phyloP scores from a whole-genome alignment of 495 filamentous ascomycete species.

The Annulohypoxylon stygium region DNA sequence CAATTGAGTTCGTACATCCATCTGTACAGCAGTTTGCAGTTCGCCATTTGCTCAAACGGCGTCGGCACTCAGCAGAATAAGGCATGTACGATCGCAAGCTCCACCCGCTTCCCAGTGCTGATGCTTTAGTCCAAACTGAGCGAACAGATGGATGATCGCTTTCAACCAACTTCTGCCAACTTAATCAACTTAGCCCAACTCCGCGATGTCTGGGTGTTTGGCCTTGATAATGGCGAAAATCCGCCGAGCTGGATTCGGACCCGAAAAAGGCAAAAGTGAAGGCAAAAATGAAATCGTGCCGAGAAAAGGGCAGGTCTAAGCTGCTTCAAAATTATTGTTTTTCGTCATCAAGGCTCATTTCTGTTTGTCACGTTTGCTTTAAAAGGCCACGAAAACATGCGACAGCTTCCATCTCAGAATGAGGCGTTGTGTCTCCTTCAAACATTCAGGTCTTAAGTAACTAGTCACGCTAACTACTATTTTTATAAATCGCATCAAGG shows the following conservation, averaged over 20 bases:
- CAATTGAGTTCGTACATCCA: neutral
- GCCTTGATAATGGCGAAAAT: slow-evolving; percentile 1
- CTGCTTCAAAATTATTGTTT: slow-evolving; percentile 39
- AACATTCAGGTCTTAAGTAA: slow-evolving; percentile 4
- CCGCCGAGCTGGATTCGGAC: slow-evolving; percentile 2
- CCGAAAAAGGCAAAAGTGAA: slow-evolving; percentile 13
- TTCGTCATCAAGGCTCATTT: neutral
- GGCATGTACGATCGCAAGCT: slow-evolving; percentile 14
- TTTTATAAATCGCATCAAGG: slow-evolving; percentile 9
- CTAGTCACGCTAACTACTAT: slow-evolving; percentile 26
- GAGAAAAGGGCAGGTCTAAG: slow-evolving; percentile 4
- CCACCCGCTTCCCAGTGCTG: neutral
- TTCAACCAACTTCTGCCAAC: neutral
- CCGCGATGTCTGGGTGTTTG: slow-evolving; percentile 6
- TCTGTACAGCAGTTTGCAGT: neutral
- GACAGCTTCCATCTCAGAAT: slow-evolving; percentile 16
- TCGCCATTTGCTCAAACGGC: neutral
- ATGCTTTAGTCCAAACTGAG: neutral
- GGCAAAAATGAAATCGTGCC: slow-evolving; percentile 13
- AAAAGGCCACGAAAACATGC: slow-evolving; percentile 26
- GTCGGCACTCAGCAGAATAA: slow-evolving; percentile 9
- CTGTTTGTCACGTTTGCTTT: slow-evolving; percentile 36
- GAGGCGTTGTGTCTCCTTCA: slow-evolving; percentile 26
- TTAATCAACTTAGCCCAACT: neutral
- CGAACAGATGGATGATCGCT: slow-evolving; percentile 7